These are phyloP conservation scores for Pinus tabuliformis DNA, from an alignment of 75 land plant genomes.

Conservation along the genomic window DNA sequence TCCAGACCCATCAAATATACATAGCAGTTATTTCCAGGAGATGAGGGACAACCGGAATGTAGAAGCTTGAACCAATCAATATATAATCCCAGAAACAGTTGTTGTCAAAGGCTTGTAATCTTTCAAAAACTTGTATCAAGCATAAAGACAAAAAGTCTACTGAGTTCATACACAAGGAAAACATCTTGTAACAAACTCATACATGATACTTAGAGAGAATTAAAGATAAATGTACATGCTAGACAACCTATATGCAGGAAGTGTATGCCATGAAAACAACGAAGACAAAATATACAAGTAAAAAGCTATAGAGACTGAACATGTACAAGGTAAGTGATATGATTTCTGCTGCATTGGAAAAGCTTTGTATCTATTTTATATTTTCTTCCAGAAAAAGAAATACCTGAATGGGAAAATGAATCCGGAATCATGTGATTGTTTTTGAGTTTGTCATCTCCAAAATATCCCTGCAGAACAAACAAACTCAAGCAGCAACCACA, in stretches of 20 bases:
- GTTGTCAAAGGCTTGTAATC: too few relatives aligned
- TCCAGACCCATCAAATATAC: too few relatives aligned
- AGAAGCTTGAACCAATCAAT: too few relatives aligned
- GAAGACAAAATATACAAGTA: background rate
- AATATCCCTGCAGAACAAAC: conserved; percentile 17
- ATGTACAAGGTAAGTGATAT: background rate
- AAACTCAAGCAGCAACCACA: background rate
- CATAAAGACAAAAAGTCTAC: background rate
- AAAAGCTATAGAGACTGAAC: background rate
- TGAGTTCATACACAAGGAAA: background rate
- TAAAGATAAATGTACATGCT: background rate
- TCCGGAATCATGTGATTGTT: conserved; percentile 6
- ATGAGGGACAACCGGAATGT: too few relatives aligned
- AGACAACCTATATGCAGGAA: background rate
- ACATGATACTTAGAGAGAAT: background rate
- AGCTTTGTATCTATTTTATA: background rate
- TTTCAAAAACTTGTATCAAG: too few relatives aligned
- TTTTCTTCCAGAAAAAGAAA: background rate
- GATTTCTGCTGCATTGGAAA: background rate
- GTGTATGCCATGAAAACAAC: background rate
- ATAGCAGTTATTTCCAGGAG: too few relatives aligned
- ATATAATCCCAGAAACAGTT: too few relatives aligned
- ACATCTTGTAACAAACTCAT: background rate
- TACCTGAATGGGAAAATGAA: conserved; percentile 13
- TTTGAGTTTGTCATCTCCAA: conserved; percentile 20